Conservation (phyloP, 2,329 filamentous ascomycete species). For the Metarhizium sp. region DNA sequence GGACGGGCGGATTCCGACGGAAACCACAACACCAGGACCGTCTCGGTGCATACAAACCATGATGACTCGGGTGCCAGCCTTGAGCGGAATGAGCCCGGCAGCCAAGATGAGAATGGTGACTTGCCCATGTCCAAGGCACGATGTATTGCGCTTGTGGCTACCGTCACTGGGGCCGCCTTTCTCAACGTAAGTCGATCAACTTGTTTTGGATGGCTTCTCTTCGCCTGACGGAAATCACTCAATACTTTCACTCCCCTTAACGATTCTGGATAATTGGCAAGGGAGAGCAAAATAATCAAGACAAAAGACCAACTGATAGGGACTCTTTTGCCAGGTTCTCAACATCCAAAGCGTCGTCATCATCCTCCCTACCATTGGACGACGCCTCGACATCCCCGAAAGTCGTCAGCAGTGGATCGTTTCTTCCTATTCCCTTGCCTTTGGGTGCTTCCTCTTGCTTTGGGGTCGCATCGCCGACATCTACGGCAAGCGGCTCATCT, state of each 20-base stretch:
- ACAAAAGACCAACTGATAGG: too few relatives aligned
- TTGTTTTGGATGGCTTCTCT: too few relatives aligned
- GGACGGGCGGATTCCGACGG: too few relatives aligned
- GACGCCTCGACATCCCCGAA: conserved; percentile 45
- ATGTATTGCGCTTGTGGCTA: conserved; percentile 44
- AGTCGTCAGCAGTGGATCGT: conserved; percentile 56
- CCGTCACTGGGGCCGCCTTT: conserved; percentile 45
- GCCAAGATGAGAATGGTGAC: conserved; percentile 10
- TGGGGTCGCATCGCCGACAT: conserved; percentile 61
- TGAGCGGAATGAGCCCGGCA: too few relatives aligned
- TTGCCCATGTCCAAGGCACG: conserved; percentile 38
- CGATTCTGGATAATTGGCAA: too few relatives aligned
- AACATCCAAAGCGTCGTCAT: conserved; percentile 52
- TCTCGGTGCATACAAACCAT: too few relatives aligned
- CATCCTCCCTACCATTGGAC: conserved; percentile 51
- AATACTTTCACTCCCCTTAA: too few relatives aligned
- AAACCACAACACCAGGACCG: too few relatives aligned
- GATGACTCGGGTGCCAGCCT: too few relatives aligned
- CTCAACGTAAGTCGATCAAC: conserved; percentile 32
- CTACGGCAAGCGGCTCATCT: conserved; percentile 56
- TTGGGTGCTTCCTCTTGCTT: conserved; percentile 58
- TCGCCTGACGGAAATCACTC: too few relatives aligned
- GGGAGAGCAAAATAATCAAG: too few relatives aligned
- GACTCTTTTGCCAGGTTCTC: conserved; percentile 32
- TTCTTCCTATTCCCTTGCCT: conserved; percentile 55